A percentile compares a stretch with the other conserved stretches of the same genome.
Evolutionary conservation across 805 yeast genomes (phyloP).

Genomic region (Schwanniomyces occidentalis): DNA sequence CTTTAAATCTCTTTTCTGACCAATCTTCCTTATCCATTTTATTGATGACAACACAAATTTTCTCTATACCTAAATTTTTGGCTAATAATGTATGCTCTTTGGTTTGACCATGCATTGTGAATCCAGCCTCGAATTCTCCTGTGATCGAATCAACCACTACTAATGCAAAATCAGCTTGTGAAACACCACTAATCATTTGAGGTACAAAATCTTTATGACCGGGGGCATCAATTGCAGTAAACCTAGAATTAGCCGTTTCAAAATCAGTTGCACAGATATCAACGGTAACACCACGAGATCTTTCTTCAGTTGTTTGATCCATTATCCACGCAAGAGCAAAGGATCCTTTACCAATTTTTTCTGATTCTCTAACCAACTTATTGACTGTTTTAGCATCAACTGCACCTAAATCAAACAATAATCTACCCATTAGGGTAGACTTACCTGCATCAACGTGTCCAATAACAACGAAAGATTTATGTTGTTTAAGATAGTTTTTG

Average conservation of each 20-base stretch:
- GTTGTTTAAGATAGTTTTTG: constrained; percentile 46
- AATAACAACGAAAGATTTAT: constrained; percentile 71
- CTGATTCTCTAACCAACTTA: constrained; percentile 64
- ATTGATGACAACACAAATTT: constrained; percentile 63
- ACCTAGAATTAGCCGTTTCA: constrained; percentile 53
- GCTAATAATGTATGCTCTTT: constrained; percentile 76
- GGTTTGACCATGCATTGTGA: constrained; percentile 68
- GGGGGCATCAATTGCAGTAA: constrained; percentile 81
- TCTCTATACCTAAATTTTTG: constrained; percentile 62
- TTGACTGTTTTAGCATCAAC: constrained; percentile 65
- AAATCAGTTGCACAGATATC: constrained; percentile 72
- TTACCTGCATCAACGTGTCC: constrained; percentile 90
- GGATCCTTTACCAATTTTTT: constrained; percentile 68
- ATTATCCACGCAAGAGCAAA: constrained; percentile 85
- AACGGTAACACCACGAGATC: constrained; percentile 75
- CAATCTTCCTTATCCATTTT: constrained; percentile 68
- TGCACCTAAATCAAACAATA: constrained; percentile 65
- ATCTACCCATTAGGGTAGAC: constrained; percentile 75
- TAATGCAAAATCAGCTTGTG: constrained; percentile 75
- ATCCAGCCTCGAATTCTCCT: constrained; percentile 73
- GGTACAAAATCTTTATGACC: constrained; percentile 85
- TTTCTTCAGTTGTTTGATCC: constrained; percentile 79
- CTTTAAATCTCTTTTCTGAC: constrained; percentile 52
- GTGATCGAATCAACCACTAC: constrained; percentile 66
- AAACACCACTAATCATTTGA: constrained; percentile 80